Evolutionary conservation across 1,284 basidiomycete genomes (phyloP).

Genomic region (Cryptococcus sp.): DNA sequence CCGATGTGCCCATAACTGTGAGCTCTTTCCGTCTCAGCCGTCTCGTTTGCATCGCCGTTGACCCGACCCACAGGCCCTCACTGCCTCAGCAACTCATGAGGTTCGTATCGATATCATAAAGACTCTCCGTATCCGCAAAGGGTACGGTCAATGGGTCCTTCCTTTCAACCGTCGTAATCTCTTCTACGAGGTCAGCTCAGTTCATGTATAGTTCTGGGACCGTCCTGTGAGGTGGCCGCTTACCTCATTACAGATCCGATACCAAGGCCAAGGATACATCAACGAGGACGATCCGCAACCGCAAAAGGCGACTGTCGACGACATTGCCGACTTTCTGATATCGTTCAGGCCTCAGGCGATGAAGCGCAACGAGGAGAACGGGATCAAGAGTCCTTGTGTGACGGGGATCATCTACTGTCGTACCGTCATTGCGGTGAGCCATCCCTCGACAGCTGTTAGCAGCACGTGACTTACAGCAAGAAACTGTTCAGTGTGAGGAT

Average conservation of each 20-base stretch:
- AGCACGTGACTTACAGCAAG: not conserved
- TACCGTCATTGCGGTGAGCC: constrained; percentile 16
- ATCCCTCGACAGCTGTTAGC: not conserved
- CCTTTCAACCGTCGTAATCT: constrained; percentile 77
- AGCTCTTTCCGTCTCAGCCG: constrained; percentile 11
- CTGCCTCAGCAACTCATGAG: constrained; percentile 53
- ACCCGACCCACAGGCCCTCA: constrained; percentile 39
- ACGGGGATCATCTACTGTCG: constrained; percentile 80
- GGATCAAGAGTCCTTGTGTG: constrained; percentile 52
- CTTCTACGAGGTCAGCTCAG: constrained; percentile 66
- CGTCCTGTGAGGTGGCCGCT: not conserved
- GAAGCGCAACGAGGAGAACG: constrained; percentile 20
- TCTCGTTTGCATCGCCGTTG: not conserved
- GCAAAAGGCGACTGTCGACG: constrained; percentile 40
- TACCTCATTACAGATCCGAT: constrained; percentile 19
- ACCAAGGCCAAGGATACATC: constrained; percentile 14
- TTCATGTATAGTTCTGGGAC: not conserved
- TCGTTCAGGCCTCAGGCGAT: constrained; percentile 23
- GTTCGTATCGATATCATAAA: constrained; percentile 69
- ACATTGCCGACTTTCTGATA: constrained; percentile 65
- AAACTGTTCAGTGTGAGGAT: constrained; percentile 58
- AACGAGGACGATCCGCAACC: constrained; percentile 7
- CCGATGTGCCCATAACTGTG: constrained; percentile 74
- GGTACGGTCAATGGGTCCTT: constrained; percentile 64
- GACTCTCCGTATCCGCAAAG: constrained; percentile 60